Evolutionary conservation across 768 basidiomycete genomes (phyloP), one percentile per base, ranked within the genome.

Genomic region (Clitopilus hobsonii): DNA sequence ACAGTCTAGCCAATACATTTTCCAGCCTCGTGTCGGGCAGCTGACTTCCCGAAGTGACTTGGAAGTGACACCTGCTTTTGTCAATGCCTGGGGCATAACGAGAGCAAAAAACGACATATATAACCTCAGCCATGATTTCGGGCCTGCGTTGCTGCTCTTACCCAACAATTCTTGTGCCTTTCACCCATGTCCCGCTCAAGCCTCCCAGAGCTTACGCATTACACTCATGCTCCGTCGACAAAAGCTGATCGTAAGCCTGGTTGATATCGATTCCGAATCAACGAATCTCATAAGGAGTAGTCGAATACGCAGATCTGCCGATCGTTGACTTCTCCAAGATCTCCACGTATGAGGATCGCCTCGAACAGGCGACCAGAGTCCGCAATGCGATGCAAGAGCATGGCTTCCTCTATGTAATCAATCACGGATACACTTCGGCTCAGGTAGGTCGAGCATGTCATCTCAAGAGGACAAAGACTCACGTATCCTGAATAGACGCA

Each of bases 351-450:
- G 73, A 78, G 53, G 76, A 70, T 5, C 72, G 74, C 18, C n/a
- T 18, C n/a, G 41, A 23, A 20, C 41, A 45, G 11, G 41, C 41
- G 10, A 45, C 10, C 22, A 16, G 41, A 20, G 41, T 45, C 18
- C 41, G 41, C n/a, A 20, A 45, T 45, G 41, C 41, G 5, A 73
- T 84, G 70, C 41, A 45, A 23, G 41, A 45, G 18, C 41, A 14
- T 32, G 75, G 75, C 1, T 82, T 82, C 63, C 74, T 80, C 61
- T 80, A 78, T 55, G 73, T 75, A n/a, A 64, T 79, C 32, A 78
- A 79, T 53, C 80, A 82, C 58, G 79, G 79, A 14, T 71, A 74
- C 48, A 74, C 73, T 0, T 60, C 63, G 36, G 70, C 69, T 22
- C 70, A 75, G 65, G 80, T 76, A 30, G 65, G 49, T 59, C 65